phyloP scores from a whole-genome alignment of 202 grass and related monocot genomes.

The Miscanthus sacchariflorus region DNA sequence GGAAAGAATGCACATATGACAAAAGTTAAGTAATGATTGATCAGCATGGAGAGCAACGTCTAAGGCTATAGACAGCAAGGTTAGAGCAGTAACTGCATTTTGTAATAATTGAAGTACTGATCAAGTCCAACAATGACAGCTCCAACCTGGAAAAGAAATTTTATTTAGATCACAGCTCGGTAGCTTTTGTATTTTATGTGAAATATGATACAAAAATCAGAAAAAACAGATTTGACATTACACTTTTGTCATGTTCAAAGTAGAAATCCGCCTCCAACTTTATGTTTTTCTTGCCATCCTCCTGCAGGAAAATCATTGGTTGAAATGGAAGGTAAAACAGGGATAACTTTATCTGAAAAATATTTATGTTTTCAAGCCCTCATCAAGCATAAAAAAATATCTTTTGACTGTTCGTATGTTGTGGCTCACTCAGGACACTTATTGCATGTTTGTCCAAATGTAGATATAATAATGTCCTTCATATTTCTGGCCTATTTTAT shows the following conservation, averaged over 20 bases:
- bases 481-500: slow-evolving; percentile 22
- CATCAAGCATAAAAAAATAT: not conserved
- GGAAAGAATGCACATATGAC: not conserved
- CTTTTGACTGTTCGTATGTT: slow-evolving; percentile 11
- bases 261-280: slow-evolving; percentile 71
- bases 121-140: slow-evolving; percentile 95
- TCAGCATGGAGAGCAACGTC: slow-evolving; percentile 14
- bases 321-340: not conserved
- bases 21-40: slow-evolving; percentile 21
- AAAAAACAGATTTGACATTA: slow-evolving; percentile 53
- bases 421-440: not conserved
- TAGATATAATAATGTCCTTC: slow-evolving; percentile 16
- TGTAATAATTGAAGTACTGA: slow-evolving; percentile 97
- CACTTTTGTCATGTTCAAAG: slow-evolving; percentile 91
- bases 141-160: slow-evolving; percentile 76
- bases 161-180: slow-evolving; percentile 31
- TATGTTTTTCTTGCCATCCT: slow-evolving; percentile 87
- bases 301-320: slow-evolving; percentile 58
- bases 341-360: slow-evolving; percentile 11
- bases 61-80: slow-evolving; percentile 40
- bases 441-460: slow-evolving; percentile 36
- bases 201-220: slow-evolving; percentile 35
- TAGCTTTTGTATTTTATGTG: not conserved
- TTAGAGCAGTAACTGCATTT: slow-evolving; percentile 76
- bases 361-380: slow-evolving; percentile 17